Evolutionary conservation across 2,329 filamentous ascomycete species (phyloP).

Genomic region (Colletotrichum spinosum): DNA sequence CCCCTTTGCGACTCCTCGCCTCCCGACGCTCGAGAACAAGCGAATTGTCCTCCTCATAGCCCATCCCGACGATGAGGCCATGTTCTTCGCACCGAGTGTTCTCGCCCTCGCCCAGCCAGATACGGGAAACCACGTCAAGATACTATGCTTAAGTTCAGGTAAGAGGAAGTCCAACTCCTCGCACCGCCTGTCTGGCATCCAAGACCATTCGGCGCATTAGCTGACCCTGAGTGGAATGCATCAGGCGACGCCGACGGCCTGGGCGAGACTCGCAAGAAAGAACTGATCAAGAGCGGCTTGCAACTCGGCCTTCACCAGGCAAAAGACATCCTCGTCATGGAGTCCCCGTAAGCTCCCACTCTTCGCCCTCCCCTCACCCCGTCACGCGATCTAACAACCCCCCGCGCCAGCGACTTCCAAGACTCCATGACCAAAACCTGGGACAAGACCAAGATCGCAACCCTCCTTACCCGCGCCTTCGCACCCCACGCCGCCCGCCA

Average conservation of each 20-base stretch:
- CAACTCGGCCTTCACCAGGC: conserved; percentile 78
- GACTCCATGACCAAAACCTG: conserved; percentile 89
- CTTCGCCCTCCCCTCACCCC: conserved; percentile 1
- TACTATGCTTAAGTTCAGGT: conserved; percentile 92
- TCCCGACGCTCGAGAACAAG: conserved; percentile 81
- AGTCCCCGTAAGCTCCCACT: conserved; percentile 70
- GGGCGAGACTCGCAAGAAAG: conserved; percentile 83
- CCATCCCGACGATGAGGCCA: conserved; percentile 98
- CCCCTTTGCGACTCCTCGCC: conserved; percentile 58
- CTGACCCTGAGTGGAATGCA: conserved; percentile 20
- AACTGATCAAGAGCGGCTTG: conserved; percentile 84
- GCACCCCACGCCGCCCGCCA: conserved; percentile 69
- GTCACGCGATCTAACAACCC: background rate
- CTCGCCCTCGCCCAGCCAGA: conserved; percentile 84
- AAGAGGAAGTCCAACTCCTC: conserved; percentile 33
- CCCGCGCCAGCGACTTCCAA: conserved; percentile 72
- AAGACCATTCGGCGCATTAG: conserved; percentile 15
- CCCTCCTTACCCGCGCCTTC: conserved; percentile 79
- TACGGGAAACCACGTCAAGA: conserved; percentile 90
- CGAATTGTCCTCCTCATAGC: conserved; percentile 93
- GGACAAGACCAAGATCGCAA: conserved; percentile 77
- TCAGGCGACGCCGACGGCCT: conserved; percentile 87
- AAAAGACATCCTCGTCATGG: conserved; percentile 87
- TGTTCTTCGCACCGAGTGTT: conserved; percentile 96
- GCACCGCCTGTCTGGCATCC: conserved; percentile 35